Evolutionary conservation across 768 basidiomycete genomes (phyloP), one percentile per base, ranked within the genome.

Genomic region (Termitomyces sp.): DNA sequence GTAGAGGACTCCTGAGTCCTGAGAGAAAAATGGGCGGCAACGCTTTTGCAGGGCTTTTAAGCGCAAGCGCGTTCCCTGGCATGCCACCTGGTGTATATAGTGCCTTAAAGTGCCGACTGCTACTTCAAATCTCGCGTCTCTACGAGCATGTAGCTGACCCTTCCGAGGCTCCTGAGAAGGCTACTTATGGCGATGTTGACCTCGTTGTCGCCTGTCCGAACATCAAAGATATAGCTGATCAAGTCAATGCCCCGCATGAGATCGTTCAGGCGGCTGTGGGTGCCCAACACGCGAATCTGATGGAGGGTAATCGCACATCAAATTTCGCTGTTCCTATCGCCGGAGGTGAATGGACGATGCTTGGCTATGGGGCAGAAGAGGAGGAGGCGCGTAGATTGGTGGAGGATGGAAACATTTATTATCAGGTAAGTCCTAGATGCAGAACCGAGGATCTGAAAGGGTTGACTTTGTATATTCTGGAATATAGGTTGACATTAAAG

Each of bases 101-200:
- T 13, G 64, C 71, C 0, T 67, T 88, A 40, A 89, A 86, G 69
- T 65, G 72, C 1, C 77, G 74, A 20, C 65, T 85, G 4, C 60
- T 69, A 1, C 64, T 76, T 2, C 73, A 68, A 5, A 67, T 91
- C 32, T 63, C 71, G 39, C 63, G 71, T 8, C 70, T 86, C 20
- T 91, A 84, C 64, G 56, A 68, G 1, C 63, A 75, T 53, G 86
- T 87, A 22, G 74, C 73, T 13, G 77, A 85, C 3, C 87, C 89
- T 1, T 66, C 65, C 7, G 88, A 89, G 69, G 84, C 81, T 9
- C 89, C 88, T 14, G 83, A 79, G 61, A 91, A 91, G 67, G 43
- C 53, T 0, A 83, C 85, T 67, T 75, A 87, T 60, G 89, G 89
- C 0, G 89, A 91, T 65, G 65, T 91, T 24, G 89, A 91, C 67